A percentile compares a stretch with the other conserved stretches of the same genome.
Conservation (phyloP, 805 yeast genomes). For the Candida saitoana region DNA sequence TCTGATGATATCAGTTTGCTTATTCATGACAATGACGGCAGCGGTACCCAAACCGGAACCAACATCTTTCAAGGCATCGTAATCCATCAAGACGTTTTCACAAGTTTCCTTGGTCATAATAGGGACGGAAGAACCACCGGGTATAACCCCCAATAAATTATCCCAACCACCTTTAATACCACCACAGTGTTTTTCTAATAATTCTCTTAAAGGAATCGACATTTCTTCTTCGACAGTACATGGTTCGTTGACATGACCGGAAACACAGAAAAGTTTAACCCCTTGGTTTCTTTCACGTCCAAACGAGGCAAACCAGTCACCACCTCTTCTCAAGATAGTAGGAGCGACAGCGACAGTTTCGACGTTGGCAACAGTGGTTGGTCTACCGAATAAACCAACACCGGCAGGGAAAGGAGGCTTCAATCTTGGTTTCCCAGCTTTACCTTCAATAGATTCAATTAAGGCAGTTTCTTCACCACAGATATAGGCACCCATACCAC, state of each 20-base stretch:
- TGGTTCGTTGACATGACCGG: constrained; percentile 89
- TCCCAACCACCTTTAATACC: constrained; percentile 94
- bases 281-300: constrained; percentile 86
- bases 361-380: constrained; percentile 86
- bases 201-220: constrained; percentile 81
- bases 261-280: constrained; percentile 78
- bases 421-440: constrained; percentile 89
- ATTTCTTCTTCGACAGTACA: constrained; percentile 92
- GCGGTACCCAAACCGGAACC: constrained; percentile 92
- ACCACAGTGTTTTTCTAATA: constrained; percentile 85
- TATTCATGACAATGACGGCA: constrained; percentile 88
- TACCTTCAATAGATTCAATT: constrained; percentile 86
- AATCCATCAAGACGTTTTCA: constrained; percentile 76
- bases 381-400: constrained; percentile 87
- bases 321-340: constrained; percentile 84
- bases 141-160: constrained; percentile 79
- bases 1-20: constrained; percentile 76
- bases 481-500: constrained; percentile 91
- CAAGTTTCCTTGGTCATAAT: constrained; percentile 66
- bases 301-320: constrained; percentile 78
- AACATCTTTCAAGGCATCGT: constrained; percentile 77
- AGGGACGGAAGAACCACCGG: constrained; percentile 90
- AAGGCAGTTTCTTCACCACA: constrained; percentile 92
- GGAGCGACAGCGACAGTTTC: constrained; percentile 91
- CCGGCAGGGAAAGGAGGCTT: constrained; percentile 97